These are phyloP conservation scores for Phaeotremella skinneri DNA, from an alignment of 768 basidiomycete genomes.

Conservation along the genomic window DNA sequence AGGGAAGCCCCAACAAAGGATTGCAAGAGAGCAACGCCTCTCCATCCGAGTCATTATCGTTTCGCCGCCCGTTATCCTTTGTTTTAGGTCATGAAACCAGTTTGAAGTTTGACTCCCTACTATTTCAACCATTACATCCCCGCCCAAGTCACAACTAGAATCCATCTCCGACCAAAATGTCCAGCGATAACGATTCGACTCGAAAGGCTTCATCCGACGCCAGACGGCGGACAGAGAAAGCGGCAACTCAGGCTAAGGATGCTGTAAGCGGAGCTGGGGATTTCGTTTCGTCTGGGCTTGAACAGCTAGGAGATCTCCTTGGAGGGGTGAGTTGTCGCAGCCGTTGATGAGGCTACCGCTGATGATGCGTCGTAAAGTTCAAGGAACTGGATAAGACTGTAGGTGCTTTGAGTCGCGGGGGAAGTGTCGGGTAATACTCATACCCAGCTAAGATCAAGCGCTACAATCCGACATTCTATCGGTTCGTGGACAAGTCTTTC, in stretches of 20 bases:
- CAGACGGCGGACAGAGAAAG: slow-evolving; percentile 16
- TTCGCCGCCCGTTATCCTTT: too few relatives aligned
- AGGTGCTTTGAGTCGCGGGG: background rate
- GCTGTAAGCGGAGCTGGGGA: slow-evolving; percentile 15
- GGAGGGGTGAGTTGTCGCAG: slow-evolving; percentile 32
- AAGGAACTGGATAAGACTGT: slow-evolving; percentile 29
- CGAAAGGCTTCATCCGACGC: background rate
- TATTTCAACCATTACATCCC: too few relatives aligned
- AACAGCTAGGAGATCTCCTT: slow-evolving; percentile 26
- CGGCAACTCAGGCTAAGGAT: slow-evolving; percentile 17
- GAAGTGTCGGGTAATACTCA: background rate
- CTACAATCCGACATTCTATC: slow-evolving; percentile 35
- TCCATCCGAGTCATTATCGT: too few relatives aligned
- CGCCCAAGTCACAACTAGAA: too few relatives aligned
- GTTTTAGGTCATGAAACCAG: too few relatives aligned
- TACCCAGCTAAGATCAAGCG: slow-evolving; percentile 18
- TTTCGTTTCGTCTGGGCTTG: slow-evolving; percentile 10
- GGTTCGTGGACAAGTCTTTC: slow-evolving; percentile 34
- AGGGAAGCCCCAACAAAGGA: too few relatives aligned
- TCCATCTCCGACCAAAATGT: background rate
- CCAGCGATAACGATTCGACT: background rate
- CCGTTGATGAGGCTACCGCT: background rate
- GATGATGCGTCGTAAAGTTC: slow-evolving; percentile 20
- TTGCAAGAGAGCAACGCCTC: too few relatives aligned
- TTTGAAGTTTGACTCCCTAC: too few relatives aligned